Conservation (phyloP, 1,284 basidiomycete genomes). For the Ganoderma boninense region DNA sequence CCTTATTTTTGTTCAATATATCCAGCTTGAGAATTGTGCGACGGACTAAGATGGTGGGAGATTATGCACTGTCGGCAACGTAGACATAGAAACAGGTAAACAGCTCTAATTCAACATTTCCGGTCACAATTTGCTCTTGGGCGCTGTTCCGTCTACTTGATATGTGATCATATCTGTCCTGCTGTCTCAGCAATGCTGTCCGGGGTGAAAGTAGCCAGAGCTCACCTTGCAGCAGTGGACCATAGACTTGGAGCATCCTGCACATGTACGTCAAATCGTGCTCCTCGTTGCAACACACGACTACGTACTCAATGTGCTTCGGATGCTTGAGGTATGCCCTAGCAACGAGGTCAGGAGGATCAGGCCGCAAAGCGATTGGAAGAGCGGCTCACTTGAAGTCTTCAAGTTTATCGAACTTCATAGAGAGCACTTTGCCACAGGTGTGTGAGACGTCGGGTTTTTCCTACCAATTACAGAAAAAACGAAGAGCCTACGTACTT, state of each 20-base stretch:
- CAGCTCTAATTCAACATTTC: not conserved
- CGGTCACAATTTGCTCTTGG: slow-evolving; percentile 19
- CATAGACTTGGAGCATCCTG: slow-evolving; percentile 20
- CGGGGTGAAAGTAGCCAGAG: no score
- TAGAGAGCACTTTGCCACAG: slow-evolving; percentile 15
- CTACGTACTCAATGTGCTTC: slow-evolving; percentile 23
- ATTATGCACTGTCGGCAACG: not conserved
- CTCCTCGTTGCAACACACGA: not conserved
- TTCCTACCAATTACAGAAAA: not conserved
- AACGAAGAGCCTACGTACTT: slow-evolving; percentile 7
- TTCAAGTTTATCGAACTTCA: slow-evolving; percentile 17
- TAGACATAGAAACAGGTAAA: not conserved
- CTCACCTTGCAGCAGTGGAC: slow-evolving; percentile 21
- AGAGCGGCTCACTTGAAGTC: slow-evolving; percentile 22
- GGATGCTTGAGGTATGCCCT: slow-evolving; percentile 27
- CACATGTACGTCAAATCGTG: not conserved
- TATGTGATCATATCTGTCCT: slow-evolving; percentile 25
- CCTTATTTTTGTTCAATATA: not conserved
- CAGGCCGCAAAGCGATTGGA: not conserved
- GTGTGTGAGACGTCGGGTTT: not conserved
- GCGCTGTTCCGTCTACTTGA: slow-evolving; percentile 22
- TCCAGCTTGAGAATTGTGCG: not conserved
- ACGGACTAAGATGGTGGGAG: not conserved
- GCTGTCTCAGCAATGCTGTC: not conserved
- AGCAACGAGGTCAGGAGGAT: not conserved